Base-by-base conservation (phyloP, 78 protist genomes). In the Anaeramoeba ignava region DNA sequence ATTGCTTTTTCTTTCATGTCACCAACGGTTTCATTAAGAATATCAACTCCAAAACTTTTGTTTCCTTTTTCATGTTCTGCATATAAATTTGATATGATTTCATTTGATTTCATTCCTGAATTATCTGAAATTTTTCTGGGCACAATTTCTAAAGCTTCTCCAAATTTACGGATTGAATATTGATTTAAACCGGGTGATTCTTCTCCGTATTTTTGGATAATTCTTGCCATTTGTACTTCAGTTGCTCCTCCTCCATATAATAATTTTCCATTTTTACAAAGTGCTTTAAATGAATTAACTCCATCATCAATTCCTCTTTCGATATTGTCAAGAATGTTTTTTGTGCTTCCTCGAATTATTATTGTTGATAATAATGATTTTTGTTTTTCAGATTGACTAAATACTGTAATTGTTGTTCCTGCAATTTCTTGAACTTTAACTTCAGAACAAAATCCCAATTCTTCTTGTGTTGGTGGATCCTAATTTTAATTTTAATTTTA, bases 181-280 rank as follows among this genome's bases (percentile, higher is more conserved):
- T 84, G 86, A 80, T 87, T 87, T 54, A 87, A 82, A 31, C 90
- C 90, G 1, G 86, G 85, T 33, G 78, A 78, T 80, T 39, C 34
- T 41, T 31, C 87, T 40, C 42, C 90, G 27, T n/a, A 39, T n/a
- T n/a, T n/a, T n/a, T n/a, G n/a, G n/a, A n/a, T n/a, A n/a, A n/a
- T n/a, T 78, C 3, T n/a, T 12, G 98, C 91, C 1, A 93, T 88
- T 88, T 86, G 96, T 37, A 94, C 86, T 82, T 98, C 99, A 31
- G 85, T 39, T 27, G 99, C 99, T 78, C 98, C 99, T 38, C 96
- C 99, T 73, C 99, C 99, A 33, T 98, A 90, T 3, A 96, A 82
- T 73, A 95, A 88, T 33, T 95, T 83, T 40, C 87, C 89, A 87
- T 96, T 97, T 86, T 82, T 83, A n/a, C 88, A 83, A 79, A 88